A percentile compares a stretch with the other conserved stretches of the same genome.
These are phyloP conservation scores for Vigna unguiculata DNA, from an alignment of 306 rosid species.

Conservation along the genomic window DNA sequence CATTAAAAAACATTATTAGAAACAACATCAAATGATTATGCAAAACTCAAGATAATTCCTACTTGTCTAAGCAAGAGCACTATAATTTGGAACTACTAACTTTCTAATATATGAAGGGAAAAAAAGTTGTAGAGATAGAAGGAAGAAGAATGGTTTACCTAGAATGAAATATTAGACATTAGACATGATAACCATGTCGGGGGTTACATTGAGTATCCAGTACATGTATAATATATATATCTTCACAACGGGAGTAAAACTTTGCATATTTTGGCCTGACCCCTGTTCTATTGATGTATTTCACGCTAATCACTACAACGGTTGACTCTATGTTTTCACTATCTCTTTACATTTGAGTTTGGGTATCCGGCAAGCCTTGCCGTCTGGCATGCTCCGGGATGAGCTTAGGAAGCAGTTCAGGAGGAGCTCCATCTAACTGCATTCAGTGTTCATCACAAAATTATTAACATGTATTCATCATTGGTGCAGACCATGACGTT, in stretches of 20 bases:
- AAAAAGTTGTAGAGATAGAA: slow-evolving; percentile 51
- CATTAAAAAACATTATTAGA: not conserved
- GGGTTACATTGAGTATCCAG: slow-evolving; percentile 60
- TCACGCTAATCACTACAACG: slow-evolving; percentile 52
- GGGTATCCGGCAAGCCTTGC: slow-evolving; percentile 67
- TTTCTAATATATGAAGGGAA: not conserved
- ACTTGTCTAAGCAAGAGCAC: not conserved
- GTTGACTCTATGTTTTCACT: slow-evolving; percentile 49
- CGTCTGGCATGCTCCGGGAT: slow-evolving; percentile 88
- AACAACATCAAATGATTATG: not conserved
- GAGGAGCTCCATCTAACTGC: slow-evolving; percentile 80
- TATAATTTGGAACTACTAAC: too few species aligned
- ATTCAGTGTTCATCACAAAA: slow-evolving; percentile 29
- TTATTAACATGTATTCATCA: not conserved
- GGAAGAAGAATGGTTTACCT: slow-evolving; percentile 43
- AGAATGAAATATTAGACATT: slow-evolving; percentile 54
- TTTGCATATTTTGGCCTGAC: slow-evolving; percentile 57
- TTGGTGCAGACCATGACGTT: not conserved
- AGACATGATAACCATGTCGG: slow-evolving; percentile 56
- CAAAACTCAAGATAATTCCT: not conserved
- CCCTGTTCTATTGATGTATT: slow-evolving; percentile 58
- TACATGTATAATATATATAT: slow-evolving; percentile 71
- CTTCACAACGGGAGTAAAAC: slow-evolving; percentile 58
- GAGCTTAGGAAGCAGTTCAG: slow-evolving; percentile 78
- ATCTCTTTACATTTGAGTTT: slow-evolving; percentile 58